These are phyloP conservation scores for Nyssa sinensis DNA, from an alignment of 148 eudicot species.

Conservation along the genomic window DNA sequence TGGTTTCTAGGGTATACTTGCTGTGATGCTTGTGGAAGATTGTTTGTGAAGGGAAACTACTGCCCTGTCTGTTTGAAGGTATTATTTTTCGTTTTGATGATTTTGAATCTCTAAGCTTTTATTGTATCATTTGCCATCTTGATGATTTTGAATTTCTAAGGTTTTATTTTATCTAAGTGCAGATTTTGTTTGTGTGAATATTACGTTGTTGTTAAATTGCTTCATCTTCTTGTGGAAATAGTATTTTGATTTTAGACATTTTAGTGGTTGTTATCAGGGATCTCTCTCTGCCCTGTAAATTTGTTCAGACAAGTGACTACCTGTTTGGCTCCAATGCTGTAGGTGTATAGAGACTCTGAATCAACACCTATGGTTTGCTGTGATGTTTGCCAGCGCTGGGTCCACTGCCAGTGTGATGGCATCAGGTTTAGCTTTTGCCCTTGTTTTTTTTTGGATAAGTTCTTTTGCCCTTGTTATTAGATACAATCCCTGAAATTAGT, in stretches of 20 bases:
- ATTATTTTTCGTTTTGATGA: slow-evolving; percentile 7
- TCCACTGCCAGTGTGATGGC: slow-evolving; percentile 89
- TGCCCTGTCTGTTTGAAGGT: slow-evolving; percentile 99
- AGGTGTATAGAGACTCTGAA: slow-evolving; percentile 99
- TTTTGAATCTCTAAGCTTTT: neutral
- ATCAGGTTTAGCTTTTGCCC: slow-evolving; percentile 59
- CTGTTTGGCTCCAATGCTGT: slow-evolving; percentile 23
- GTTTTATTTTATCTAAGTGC: too few species aligned
- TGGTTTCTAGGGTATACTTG: slow-evolving; percentile 97
- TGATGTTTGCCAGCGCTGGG: slow-evolving; percentile 97
- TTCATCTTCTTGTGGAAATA: neutral
- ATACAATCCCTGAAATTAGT: slow-evolving; percentile 1
- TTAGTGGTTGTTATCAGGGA: neutral
- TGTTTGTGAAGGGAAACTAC: slow-evolving; percentile 91
- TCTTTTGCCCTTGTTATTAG: neutral
- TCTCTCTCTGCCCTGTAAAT: neutral
- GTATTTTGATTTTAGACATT: neutral
- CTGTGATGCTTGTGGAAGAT: slow-evolving; percentile 99
- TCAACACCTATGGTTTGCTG: slow-evolving; percentile 99
- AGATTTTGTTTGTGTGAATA: too few species aligned
- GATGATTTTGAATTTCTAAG: too few species aligned
- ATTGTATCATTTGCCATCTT: neutral
- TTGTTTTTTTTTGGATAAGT: too few species aligned
- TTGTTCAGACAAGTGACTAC: neutral
- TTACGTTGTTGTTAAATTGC: neutral